These are phyloP conservation scores for Marchantia polymorpha DNA, from an alignment of 225 moss, liverwort and hornwort species.

Conservation along the genomic window DNA sequence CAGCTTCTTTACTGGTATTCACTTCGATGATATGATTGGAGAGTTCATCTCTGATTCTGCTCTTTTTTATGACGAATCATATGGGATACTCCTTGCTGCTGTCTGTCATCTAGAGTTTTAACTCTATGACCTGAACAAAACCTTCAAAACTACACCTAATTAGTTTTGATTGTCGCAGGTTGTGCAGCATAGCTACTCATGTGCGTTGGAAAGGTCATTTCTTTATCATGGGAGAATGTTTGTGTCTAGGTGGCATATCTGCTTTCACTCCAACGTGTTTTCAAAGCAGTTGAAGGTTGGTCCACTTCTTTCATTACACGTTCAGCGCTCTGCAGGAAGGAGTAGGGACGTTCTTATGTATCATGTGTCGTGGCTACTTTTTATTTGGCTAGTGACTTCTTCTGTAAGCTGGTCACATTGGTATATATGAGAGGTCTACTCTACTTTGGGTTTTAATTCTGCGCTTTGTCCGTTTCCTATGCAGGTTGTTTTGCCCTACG, in stretches of 20 bases:
- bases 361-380: no score
- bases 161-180: conserved; percentile 49
- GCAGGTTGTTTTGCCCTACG: conserved; percentile 72
- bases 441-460: neutral
- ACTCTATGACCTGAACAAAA: no score
- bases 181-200: conserved; percentile 75
- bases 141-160: no score
- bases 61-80: no score
- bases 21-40: no score
- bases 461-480: conserved; percentile 5
- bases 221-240: conserved; percentile 92
- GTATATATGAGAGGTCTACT: neutral
- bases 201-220: conserved; percentile 87
- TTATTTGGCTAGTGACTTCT: neutral
- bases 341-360: neutral
- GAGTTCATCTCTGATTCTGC: no score
- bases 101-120: no score
- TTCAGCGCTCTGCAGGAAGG: neutral
- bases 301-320: neutral
- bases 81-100: no score
- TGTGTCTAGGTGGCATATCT: conserved; percentile 78
- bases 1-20: no score
- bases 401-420: neutral
- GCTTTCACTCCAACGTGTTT: conserved; percentile 93
- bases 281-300: conserved; percentile 82